Evolutionary conservation across 805 yeast species (phyloP), one percentile per base, ranked within the genome.

Genomic region (Nakazawaea laoshanensis): DNA sequence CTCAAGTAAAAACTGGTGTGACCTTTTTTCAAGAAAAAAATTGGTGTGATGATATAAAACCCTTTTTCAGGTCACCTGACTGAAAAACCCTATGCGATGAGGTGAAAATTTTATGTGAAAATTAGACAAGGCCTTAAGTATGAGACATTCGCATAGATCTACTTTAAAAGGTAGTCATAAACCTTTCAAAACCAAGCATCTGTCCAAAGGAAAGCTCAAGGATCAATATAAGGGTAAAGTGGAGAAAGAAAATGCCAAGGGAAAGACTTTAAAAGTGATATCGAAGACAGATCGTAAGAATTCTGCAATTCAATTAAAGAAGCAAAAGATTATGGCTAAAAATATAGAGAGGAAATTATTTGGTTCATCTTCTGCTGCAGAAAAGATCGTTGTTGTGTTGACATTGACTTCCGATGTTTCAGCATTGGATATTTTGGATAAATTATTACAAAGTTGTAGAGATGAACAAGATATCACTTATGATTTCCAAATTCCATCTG

Each of bases 151-250:
- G 6, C 97, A 92, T 53, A 72, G 97, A 52, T 67, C 89, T 9
- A 75, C 95, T 3, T 60, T 84, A 28, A 89, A 86, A 57, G 78
- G 77, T 50, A 77, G 77, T 30, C 95, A 89, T 49, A 92, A 92
- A 61, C 70, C 88, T 7, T 94, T 86, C 68, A 94, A 92, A 53
- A 74, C 95, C 3, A 82, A 78, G 52, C 98, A 92, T 63, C 73
- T 95, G 14, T 74, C 94, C 10, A 92, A 92, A 52, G 82, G 95
- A 39, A 74, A 87, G 22, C 56, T 89, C 48, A 94, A 87, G 52
- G 83, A 85, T 42, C 65, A 74, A 38, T 64, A 63, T 47, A 88
- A 82, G 50, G 97, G 97, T 40, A 88, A 86, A 54, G 84, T 89
- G 22, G 97, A 88, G 50, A 82, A 79, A 47, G 59, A 71, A 2